These are phyloP conservation scores for Peronosclerospora sorghi DNA, from an alignment of 352 stramenopile species.

Conservation along the genomic window DNA sequence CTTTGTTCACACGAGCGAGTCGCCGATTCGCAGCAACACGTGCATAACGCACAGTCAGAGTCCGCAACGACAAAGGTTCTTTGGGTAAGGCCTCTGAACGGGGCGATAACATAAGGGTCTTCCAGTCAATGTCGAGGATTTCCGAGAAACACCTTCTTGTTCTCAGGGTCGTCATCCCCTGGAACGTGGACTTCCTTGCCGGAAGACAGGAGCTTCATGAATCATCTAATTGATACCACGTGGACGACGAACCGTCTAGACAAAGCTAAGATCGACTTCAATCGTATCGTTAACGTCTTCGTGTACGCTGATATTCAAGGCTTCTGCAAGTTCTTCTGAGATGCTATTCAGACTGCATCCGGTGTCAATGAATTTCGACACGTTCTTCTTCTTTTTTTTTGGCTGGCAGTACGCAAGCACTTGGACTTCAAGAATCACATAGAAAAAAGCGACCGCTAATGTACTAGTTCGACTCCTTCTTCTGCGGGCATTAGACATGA, in stretches of 20 bases:
- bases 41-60: no score
- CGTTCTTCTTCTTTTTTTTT: not conserved
- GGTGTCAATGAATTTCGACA: slow-evolving; percentile 2
- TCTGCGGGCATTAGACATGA: not conserved
- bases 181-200: no score
- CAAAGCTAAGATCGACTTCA: slow-evolving; percentile 1
- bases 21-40: no score
- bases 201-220: not conserved
- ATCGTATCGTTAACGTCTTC: not conserved
- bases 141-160: no score
- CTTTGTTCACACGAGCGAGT: no score
- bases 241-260: not conserved
- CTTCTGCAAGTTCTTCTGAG: slow-evolving; percentile 1
- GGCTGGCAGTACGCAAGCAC: not conserved
- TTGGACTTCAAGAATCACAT: not conserved
- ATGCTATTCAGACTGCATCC: slow-evolving; percentile 2
- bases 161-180: no score
- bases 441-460: not conserved
- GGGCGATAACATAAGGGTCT: no score
- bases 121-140: no score
- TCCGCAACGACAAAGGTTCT: no score
- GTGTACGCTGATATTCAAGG: not conserved
- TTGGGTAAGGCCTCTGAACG: no score
- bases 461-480: not conserved
- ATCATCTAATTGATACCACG: not conserved